These are phyloP conservation scores for Alliaria petiolata DNA, from an alignment of 345 rosid genomes.

Conservation along the genomic window DNA sequence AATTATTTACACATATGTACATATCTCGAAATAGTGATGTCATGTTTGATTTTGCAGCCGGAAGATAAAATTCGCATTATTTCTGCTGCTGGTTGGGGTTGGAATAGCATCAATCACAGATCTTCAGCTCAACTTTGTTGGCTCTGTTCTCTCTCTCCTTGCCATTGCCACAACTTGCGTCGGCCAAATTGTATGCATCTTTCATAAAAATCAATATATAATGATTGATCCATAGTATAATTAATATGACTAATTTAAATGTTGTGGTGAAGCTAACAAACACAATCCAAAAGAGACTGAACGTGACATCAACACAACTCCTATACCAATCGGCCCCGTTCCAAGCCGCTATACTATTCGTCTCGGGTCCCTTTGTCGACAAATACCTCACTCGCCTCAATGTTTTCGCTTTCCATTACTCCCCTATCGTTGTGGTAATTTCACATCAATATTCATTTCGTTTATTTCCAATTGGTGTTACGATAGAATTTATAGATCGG, in stretches of 20 bases:
- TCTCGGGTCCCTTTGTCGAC: constrained; percentile 93
- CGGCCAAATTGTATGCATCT: constrained; percentile 81
- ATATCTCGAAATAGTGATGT: background rate
- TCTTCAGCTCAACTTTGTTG: constrained; percentile 84
- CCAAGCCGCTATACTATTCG: constrained; percentile 95
- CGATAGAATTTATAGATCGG: too few species aligned
- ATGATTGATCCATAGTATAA: background rate
- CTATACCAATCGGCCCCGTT: constrained; percentile 97
- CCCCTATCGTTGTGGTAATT: constrained; percentile 72
- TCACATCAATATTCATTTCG: background rate
- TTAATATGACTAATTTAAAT: background rate
- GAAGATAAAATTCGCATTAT: constrained; percentile 67
- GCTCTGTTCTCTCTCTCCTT: constrained; percentile 72
- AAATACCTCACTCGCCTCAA: constrained; percentile 76
- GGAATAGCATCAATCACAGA: constrained; percentile 95
- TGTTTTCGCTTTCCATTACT: constrained; percentile 81
- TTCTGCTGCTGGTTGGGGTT: constrained; percentile 73
- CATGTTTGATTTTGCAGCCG: constrained; percentile 50
- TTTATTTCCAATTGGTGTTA: background rate
- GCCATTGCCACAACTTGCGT: constrained; percentile 93
- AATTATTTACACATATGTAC: background rate
- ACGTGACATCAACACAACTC: constrained; percentile 93
- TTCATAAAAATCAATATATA: background rate
- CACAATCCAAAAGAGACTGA: constrained; percentile 89
- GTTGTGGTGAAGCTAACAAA: constrained; percentile 68